Evolutionary conservation across 1,139 yeast genomes (phyloP).

Genomic region (Pichia sp.): DNA sequence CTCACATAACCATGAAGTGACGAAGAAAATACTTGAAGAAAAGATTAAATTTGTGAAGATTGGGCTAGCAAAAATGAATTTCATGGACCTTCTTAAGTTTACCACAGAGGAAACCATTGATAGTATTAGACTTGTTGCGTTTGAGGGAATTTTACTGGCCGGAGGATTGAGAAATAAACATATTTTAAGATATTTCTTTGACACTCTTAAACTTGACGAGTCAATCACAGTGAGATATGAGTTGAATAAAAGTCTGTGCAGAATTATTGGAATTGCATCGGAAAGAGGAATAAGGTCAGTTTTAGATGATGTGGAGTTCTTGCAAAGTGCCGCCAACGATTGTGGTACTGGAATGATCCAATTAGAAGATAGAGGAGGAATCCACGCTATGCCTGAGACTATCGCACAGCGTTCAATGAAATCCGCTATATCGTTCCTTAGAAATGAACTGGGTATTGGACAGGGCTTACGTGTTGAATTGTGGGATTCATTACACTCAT

Average conservation of each 20-base stretch:
- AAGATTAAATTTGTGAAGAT: slow-evolving; percentile 53
- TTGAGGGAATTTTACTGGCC: slow-evolving; percentile 57
- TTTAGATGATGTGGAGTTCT: slow-evolving; percentile 55
- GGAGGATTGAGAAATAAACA: slow-evolving; percentile 70
- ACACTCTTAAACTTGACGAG: slow-evolving; percentile 49
- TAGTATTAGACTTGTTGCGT: slow-evolving; percentile 61
- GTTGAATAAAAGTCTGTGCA: slow-evolving; percentile 41
- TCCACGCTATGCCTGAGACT: slow-evolving; percentile 39
- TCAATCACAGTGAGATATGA: slow-evolving; percentile 46
- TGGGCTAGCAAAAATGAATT: slow-evolving; percentile 47
- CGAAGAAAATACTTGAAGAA: slow-evolving; percentile 50
- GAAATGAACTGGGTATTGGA: slow-evolving; percentile 63
- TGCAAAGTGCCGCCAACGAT: slow-evolving; percentile 13
- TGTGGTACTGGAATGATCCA: slow-evolving; percentile 1
- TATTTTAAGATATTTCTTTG: slow-evolving; percentile 56
- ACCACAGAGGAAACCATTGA: slow-evolving; percentile 44
- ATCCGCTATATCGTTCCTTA: slow-evolving; percentile 60
- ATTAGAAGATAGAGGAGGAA: slow-evolving; percentile 16
- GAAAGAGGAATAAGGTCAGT: slow-evolving; percentile 49
- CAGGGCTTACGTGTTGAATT: slow-evolving; percentile 49
- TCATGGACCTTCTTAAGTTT: slow-evolving; percentile 43
- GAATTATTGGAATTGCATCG: slow-evolving; percentile 62
- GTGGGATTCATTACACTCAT: slow-evolving; percentile 67
- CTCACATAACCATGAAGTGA: slow-evolving; percentile 54
- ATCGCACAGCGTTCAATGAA: slow-evolving; percentile 42